These are phyloP conservation scores for Gymnopus androsaceus DNA, from an alignment of 1,284 basidiomycete genomes.

Conservation along the genomic window DNA sequence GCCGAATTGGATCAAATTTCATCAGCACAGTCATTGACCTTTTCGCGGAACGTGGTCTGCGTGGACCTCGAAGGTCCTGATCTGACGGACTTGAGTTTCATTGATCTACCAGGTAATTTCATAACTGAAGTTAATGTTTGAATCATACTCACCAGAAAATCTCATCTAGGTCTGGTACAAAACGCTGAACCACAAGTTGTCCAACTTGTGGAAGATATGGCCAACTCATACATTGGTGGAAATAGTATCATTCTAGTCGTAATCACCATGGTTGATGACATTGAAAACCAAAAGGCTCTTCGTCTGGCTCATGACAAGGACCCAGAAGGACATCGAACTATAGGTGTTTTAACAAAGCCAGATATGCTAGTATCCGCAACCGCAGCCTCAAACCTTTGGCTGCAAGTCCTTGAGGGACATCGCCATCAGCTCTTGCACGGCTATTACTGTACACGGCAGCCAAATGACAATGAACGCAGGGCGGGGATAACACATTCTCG, in stretches of 20 bases:
- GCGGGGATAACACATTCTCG: constrained; percentile 24
- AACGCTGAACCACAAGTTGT: constrained; percentile 36
- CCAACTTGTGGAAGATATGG: constrained; percentile 38
- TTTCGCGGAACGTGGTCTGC: constrained; percentile 47
- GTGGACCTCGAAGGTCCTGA: constrained; percentile 47
- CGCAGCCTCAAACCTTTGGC: constrained; percentile 31
- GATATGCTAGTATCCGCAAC: constrained; percentile 33
- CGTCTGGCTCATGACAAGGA: constrained; percentile 36
- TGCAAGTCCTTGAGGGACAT: constrained; percentile 36
- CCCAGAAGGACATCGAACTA: constrained; percentile 35
- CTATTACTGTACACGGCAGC: constrained; percentile 39
- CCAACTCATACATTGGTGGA: constrained; percentile 36
- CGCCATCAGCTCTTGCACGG: constrained; percentile 34
- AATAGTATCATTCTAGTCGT: constrained; percentile 43
- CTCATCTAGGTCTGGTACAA: constrained; percentile 32
- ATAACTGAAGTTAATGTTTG: neutral
- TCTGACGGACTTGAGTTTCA: constrained; percentile 44
- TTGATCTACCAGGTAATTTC: constrained; percentile 45
- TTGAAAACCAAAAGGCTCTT: constrained; percentile 43
- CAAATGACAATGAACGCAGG: constrained; percentile 33
- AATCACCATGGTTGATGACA: constrained; percentile 43
- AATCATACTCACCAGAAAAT: neutral
- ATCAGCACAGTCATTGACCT: constrained; percentile 27
- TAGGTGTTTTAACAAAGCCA: constrained; percentile 44
- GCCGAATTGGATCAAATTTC: constrained; percentile 16